Percentiles rank a stretch among this genome's conserved stretches.
Evolutionary conservation across 192 early-diverging fungal species (phyloP).

Genomic region (Entomortierella parvispora): DNA sequence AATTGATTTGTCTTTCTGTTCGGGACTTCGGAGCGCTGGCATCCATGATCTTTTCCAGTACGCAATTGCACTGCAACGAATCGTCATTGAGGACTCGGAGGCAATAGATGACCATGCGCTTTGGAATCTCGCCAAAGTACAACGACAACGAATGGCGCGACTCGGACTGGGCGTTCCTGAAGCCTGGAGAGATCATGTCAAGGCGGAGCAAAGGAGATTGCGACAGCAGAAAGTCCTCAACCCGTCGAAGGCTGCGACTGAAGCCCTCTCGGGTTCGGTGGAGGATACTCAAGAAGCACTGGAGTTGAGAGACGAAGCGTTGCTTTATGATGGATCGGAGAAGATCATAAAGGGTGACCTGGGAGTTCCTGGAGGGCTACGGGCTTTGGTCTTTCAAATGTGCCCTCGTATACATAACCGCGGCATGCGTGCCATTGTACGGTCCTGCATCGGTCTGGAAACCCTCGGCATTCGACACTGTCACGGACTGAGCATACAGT

Average conservation of each 20-base stretch:
- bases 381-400: neutral
- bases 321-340: neutral
- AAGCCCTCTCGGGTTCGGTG: too few species aligned
- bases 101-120: slow-evolving; percentile 11
- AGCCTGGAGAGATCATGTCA: slow-evolving; percentile 11
- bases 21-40: neutral
- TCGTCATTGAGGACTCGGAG: slow-evolving; percentile 4
- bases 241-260: neutral
- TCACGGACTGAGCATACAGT: neutral
- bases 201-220: neutral
- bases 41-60: slow-evolving; percentile 8
- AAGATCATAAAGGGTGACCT: neutral
- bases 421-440: slow-evolving; percentile 18
- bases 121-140: slow-evolving; percentile 10
- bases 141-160: slow-evolving; percentile 9
- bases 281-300: neutral
- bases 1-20: slow-evolving; percentile 5
- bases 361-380: slow-evolving; percentile 11
- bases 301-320: neutral
- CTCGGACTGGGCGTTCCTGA: slow-evolving; percentile 16
- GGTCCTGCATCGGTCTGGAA: slow-evolving; percentile 24
- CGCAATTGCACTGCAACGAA: slow-evolving; percentile 11
- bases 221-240: neutral
- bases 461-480: slow-evolving; percentile 7
- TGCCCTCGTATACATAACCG: slow-evolving; percentile 12